Conservation (phyloP, 805 yeast genomes). For the Suhomyces pyralidae region DNA sequence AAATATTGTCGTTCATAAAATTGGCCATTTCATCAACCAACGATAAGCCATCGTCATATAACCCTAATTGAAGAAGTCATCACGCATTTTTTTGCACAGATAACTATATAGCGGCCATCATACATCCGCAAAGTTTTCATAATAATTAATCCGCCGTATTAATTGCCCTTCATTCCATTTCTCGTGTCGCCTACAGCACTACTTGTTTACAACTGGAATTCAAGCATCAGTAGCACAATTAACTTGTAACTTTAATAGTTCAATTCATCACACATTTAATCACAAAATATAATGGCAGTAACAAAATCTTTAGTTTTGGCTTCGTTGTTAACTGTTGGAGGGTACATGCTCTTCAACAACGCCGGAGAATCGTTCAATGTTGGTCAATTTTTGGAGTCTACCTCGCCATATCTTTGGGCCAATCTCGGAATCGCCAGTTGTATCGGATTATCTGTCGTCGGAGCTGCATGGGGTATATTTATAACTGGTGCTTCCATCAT, state of each 20-base stretch:
- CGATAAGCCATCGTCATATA: not conserved
- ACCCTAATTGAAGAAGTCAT: not conserved
- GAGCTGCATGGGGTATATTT: constrained; percentile 99
- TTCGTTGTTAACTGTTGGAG: constrained; percentile 41
- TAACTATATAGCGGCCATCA: not conserved
- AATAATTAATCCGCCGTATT: not conserved
- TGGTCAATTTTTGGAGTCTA: constrained; percentile 77
- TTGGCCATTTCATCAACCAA: not conserved
- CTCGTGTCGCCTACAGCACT: not conserved
- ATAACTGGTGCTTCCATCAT: constrained; percentile 90
- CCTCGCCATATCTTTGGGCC: constrained; percentile 98
- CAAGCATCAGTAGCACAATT: not conserved
- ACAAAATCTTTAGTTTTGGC: constrained; percentile 25
- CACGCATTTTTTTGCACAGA: not conserved
- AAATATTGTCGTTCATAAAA: not conserved
- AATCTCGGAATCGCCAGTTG: constrained; percentile 83
- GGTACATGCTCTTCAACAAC: constrained; percentile 79
- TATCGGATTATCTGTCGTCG: constrained; percentile 91
- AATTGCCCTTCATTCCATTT: not conserved
- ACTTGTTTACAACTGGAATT: not conserved
- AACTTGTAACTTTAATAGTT: not conserved
- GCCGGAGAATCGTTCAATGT: constrained; percentile 90
- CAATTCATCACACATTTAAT: not conserved
- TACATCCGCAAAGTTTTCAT: not conserved
- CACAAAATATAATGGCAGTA: constrained; percentile 8